A percentile compares a stretch with the other conserved stretches of the same genome.
These are phyloP conservation scores for Brettanomyces bruxellensis DNA, from an alignment of 805 yeast genomes.

Conservation along the genomic window DNA sequence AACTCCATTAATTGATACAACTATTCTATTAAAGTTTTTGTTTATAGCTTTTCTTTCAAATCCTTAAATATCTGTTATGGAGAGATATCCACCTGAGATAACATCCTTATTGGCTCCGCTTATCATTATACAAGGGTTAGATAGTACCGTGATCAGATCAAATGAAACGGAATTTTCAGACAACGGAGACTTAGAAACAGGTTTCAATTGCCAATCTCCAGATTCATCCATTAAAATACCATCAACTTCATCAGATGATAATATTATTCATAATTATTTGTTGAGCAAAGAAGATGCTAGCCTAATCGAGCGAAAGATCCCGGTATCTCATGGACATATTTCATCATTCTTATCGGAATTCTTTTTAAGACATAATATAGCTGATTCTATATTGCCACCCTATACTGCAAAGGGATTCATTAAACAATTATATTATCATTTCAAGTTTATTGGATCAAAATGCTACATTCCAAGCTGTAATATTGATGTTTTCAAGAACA, in stretches of 20 bases:
- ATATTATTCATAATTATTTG: not conserved
- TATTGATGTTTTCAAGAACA: not conserved
- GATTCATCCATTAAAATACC: not conserved
- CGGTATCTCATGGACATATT: not conserved
- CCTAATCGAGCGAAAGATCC: not conserved
- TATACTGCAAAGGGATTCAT: slow-evolving; percentile 9
- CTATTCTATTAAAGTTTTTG: too few species aligned
- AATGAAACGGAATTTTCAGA: too few species aligned
- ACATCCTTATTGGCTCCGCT: slow-evolving; percentile 29
- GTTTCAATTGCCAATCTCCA: not conserved
- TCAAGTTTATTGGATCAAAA: slow-evolving; percentile 23
- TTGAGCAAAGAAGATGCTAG: not conserved
- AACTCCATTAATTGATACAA: too few species aligned
- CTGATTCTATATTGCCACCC: slow-evolving; percentile 13
- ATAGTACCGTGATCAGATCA: too few species aligned
- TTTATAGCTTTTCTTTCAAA: too few species aligned
- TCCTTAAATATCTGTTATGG: slow-evolving; percentile 22
- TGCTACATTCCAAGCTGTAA: slow-evolving; percentile 4
- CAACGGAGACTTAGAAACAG: too few species aligned
- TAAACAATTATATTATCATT: slow-evolving; percentile 14
- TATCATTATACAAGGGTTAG: slow-evolving; percentile 31
- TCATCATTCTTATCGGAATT: slow-evolving; percentile 6
- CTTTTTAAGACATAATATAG: slow-evolving; percentile 20
- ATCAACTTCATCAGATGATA: not conserved
- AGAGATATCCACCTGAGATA: slow-evolving; percentile 27